Evolutionary conservation across 805 yeast species (phyloP).

Genomic region (Myxozyma kluyveri): DNA sequence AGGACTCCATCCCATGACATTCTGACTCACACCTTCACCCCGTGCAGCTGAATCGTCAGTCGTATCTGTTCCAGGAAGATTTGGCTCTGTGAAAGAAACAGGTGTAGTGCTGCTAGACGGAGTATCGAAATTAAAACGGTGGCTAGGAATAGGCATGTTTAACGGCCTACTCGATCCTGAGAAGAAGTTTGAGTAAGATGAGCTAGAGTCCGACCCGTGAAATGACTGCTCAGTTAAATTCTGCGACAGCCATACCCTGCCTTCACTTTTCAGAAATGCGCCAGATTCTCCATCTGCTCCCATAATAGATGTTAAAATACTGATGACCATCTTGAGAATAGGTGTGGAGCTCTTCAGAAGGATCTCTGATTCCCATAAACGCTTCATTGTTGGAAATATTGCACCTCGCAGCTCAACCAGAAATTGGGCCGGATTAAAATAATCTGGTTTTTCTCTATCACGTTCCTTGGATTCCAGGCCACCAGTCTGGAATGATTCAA

Average conservation of each 20-base stretch:
- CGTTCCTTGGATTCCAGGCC: slow-evolving; percentile 31
- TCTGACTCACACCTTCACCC: no score
- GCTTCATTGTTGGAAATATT: slow-evolving; percentile 25
- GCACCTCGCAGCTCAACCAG: slow-evolving; percentile 36
- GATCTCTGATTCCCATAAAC: slow-evolving; percentile 23
- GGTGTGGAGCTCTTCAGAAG: slow-evolving; percentile 10
- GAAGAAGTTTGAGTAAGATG: slow-evolving; percentile 30
- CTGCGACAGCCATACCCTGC: slow-evolving; percentile 17
- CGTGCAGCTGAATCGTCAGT: no score
- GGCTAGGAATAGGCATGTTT: no score
- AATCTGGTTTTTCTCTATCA: slow-evolving; percentile 30
- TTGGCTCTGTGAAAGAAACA: no score
- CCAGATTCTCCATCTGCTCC: slow-evolving; percentile 25
- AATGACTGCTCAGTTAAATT: slow-evolving; percentile 16
- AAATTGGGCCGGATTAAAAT: slow-evolving; percentile 35
- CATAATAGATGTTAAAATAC: slow-evolving; percentile 21
- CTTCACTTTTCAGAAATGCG: slow-evolving; percentile 2
- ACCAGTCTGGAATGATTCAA: slow-evolving; percentile 34
- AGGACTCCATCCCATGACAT: no score
- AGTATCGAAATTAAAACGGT: no score
- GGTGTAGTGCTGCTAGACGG: no score
- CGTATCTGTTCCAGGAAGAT: no score
- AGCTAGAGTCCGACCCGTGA: slow-evolving; percentile 32
- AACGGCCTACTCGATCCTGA: slow-evolving; percentile 26
- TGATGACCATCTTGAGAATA: slow-evolving; percentile 14